Evolutionary conservation across 495 filamentous ascomycete genomes (phyloP).

Genomic region (Viridothelium virens): DNA sequence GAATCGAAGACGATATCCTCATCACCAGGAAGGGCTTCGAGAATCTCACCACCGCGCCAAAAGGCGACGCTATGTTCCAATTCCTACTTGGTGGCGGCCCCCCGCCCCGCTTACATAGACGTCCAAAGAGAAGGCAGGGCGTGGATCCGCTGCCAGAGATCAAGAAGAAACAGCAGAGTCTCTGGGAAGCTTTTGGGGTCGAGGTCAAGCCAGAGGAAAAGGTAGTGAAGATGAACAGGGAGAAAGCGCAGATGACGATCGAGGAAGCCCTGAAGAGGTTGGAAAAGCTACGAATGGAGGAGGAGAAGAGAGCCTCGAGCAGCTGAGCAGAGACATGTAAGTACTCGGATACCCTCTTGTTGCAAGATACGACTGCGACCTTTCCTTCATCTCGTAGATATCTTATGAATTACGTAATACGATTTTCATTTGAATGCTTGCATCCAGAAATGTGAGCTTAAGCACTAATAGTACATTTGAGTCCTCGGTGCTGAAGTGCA

Average conservation of each 20-base stretch:
- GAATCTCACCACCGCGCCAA: slow-evolving; percentile 77
- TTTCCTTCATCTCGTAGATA: too few relatives aligned
- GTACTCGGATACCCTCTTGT: neutral
- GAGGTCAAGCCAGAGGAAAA: neutral
- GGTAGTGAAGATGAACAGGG: neutral
- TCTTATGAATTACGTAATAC: too few relatives aligned
- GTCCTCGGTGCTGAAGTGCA: too few relatives aligned
- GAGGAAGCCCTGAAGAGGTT: slow-evolving; percentile 1
- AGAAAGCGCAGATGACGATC: slow-evolving; percentile 3
- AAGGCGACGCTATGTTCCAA: slow-evolving; percentile 62
- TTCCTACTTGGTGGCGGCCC: too few relatives aligned
- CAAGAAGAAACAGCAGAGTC: neutral
- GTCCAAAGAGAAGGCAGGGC: neutral
- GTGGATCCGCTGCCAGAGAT: neutral
- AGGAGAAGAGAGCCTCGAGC: neutral
- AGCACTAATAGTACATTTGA: too few relatives aligned
- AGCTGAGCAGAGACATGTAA: neutral
- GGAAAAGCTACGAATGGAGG: neutral
- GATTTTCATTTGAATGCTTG: too few relatives aligned
- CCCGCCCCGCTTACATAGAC: too few relatives aligned
- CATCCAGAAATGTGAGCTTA: too few relatives aligned
- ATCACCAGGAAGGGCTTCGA: slow-evolving; percentile 70
- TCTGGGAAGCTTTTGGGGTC: neutral
- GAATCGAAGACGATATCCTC: slow-evolving; percentile 88
- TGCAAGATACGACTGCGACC: too few relatives aligned